Conservation (phyloP, 352 stramenopile genomes). For the Phytophthora aleatoria region DNA sequence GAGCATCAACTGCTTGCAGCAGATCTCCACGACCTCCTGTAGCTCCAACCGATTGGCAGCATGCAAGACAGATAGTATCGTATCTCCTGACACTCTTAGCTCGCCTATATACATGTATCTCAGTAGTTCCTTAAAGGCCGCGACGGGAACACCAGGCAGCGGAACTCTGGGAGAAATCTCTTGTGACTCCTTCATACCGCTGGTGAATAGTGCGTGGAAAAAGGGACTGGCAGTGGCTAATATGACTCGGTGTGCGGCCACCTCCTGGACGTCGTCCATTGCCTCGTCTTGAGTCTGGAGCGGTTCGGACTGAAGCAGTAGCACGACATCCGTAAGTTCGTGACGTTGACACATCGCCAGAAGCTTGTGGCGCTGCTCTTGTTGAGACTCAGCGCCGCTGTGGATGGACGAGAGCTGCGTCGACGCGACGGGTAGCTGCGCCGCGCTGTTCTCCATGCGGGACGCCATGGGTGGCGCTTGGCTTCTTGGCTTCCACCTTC, state of each 20-base stretch:
- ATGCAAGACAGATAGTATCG: slow-evolving; percentile 65
- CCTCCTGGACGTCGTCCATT: slow-evolving; percentile 21
- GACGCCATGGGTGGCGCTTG: slow-evolving; percentile 15
- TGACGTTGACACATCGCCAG: slow-evolving; percentile 47
- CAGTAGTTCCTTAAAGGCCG: slow-evolving; percentile 55
- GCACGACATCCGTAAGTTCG: slow-evolving; percentile 68
- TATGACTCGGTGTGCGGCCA: slow-evolving; percentile 68
- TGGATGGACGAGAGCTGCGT: slow-evolving; percentile 10
- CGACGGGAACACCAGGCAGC: slow-evolving; percentile 53
- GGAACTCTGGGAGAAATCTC: slow-evolving; percentile 38
- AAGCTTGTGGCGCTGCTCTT: slow-evolving; percentile 50
- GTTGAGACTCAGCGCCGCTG: slow-evolving; percentile 19
- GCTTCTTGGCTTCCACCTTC: slow-evolving; percentile 4
- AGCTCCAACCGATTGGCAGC: slow-evolving; percentile 78
- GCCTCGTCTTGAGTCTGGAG: not conserved
- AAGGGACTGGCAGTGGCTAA: slow-evolving; percentile 68
- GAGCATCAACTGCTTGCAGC: slow-evolving; percentile 76
- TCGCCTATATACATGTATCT: slow-evolving; percentile 77
- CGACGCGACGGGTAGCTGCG: not conserved
- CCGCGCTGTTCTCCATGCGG: slow-evolving; percentile 36
- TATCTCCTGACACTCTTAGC: slow-evolving; percentile 55
- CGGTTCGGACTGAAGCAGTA: slow-evolving; percentile 52
- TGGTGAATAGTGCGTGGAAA: slow-evolving; percentile 79
- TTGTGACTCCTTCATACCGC: slow-evolving; percentile 68
- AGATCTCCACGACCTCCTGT: slow-evolving; percentile 67